Conservation (phyloP, 768 basidiomycete genomes). For the Tulasnella calospora region DNA sequence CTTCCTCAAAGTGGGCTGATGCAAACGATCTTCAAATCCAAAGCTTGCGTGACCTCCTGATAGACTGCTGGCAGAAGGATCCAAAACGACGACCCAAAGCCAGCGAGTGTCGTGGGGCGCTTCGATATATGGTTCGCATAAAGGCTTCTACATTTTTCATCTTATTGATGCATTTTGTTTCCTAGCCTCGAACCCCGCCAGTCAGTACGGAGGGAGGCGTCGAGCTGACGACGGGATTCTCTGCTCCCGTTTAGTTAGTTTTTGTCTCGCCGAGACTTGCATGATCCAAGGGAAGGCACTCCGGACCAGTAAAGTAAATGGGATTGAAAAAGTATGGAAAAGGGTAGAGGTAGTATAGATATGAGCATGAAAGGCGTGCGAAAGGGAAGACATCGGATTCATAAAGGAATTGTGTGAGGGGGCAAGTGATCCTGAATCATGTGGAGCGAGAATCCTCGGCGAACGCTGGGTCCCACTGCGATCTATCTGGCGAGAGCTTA, state of each 20-base stretch:
- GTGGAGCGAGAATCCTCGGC: no score
- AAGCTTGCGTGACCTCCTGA: neutral
- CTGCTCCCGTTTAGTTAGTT: neutral
- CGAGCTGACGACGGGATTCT: neutral
- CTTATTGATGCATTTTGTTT: neutral
- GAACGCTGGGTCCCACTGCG: no score
- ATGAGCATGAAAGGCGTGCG: no score
- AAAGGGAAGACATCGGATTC: no score
- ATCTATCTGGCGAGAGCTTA: no score
- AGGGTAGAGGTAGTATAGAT: no score
- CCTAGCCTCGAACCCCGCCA: neutral
- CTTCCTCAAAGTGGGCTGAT: neutral
- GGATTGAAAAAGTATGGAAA: no score
- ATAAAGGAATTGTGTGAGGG: no score
- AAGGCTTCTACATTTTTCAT: neutral
- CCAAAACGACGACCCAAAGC: neutral
- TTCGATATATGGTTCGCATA: neutral
- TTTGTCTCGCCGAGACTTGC: no score
- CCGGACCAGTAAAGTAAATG: no score
- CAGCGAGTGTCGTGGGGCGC: neutral
- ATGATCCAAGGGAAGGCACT: no score
- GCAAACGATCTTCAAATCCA: neutral
- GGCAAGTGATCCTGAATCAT: no score
- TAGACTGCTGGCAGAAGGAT: neutral
- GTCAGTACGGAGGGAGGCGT: neutral